Conservation (phyloP, 345 rosid species). For the Microcos paniculata region DNA sequence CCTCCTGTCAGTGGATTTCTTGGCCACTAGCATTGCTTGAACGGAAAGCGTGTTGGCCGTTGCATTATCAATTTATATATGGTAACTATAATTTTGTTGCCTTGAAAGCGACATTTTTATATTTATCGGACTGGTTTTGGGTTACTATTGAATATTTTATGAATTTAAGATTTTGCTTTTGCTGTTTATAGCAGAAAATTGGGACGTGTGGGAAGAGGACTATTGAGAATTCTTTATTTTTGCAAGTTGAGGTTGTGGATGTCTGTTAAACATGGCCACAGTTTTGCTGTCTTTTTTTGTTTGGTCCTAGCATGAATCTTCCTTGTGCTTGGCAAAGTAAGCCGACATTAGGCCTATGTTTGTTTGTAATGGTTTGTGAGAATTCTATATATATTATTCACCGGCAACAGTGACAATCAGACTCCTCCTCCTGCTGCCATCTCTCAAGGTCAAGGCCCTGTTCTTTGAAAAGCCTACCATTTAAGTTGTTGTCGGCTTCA, state of each 20-base stretch:
- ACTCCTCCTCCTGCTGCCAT: constrained; percentile 20
- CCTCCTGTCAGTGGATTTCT: not conserved
- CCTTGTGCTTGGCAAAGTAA: constrained; percentile 38
- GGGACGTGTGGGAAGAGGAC: constrained; percentile 22
- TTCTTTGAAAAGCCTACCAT: constrained; percentile 9
- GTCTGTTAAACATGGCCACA: constrained; percentile 44
- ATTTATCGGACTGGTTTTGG: constrained; percentile 14
- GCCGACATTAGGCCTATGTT: constrained; percentile 22
- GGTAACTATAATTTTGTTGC: constrained; percentile 14
- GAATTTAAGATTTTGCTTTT: constrained; percentile 25
- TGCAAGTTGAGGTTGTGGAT: constrained; percentile 68
- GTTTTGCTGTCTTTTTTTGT: constrained; percentile 44
- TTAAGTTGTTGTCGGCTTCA: constrained; percentile 2
- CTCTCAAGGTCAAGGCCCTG: constrained; percentile 14
- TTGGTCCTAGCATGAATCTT: constrained; percentile 43
- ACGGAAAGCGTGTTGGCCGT: constrained; percentile 25
- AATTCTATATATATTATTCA: constrained; percentile 38
- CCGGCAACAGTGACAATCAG: constrained; percentile 22
- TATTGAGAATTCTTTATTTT: constrained; percentile 24
- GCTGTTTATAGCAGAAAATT: constrained; percentile 16
- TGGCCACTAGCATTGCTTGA: constrained; percentile 23
- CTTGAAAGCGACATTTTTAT: constrained; percentile 42
- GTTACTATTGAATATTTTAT: constrained; percentile 25
- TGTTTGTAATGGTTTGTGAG: constrained; percentile 17
- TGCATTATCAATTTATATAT: constrained; percentile 30